Conservation (phyloP, 768 basidiomycete genomes). For the Wakefieldia striispora region DNA sequence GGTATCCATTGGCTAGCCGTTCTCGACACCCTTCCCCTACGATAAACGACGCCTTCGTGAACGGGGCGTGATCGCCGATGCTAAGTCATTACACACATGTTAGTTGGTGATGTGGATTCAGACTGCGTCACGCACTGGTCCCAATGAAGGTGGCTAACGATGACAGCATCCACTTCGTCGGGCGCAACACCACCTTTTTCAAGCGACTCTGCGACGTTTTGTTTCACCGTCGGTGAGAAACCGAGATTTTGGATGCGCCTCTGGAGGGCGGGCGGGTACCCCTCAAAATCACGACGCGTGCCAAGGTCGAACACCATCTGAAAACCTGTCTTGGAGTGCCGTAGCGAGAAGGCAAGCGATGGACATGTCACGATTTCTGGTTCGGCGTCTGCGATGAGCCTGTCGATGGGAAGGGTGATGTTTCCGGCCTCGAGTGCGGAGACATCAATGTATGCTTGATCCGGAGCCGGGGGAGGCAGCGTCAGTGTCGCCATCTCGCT, state of each 20-base stretch:
- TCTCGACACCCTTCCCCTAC: slow-evolving; percentile 41
- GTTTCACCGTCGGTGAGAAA: slow-evolving; percentile 13
- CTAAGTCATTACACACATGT: slow-evolving; percentile 6
- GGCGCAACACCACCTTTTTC: slow-evolving; percentile 47
- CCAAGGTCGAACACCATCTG: slow-evolving; percentile 58
- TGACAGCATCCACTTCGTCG: slow-evolving; percentile 42
- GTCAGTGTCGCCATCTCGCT: slow-evolving; percentile 4
- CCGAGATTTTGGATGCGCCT: slow-evolving; percentile 11
- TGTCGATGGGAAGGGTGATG: slow-evolving; percentile 37
- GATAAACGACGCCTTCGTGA: slow-evolving; percentile 46
- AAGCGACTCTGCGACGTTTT: slow-evolving; percentile 48
- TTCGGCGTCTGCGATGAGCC: slow-evolving; percentile 36
- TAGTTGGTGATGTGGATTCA: neutral
- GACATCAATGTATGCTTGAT: slow-evolving; percentile 52
- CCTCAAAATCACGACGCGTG: slow-evolving; percentile 45
- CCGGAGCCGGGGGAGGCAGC: slow-evolving; percentile 12
- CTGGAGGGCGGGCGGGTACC: slow-evolving; percentile 36
- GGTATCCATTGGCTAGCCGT: slow-evolving; percentile 41
- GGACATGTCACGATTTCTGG: slow-evolving; percentile 36
- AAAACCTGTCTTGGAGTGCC: slow-evolving; percentile 40
- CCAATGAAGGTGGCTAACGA: slow-evolving; percentile 54
- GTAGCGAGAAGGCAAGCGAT: slow-evolving; percentile 51
- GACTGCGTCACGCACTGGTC: slow-evolving; percentile 34
- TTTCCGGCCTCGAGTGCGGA: slow-evolving; percentile 56
- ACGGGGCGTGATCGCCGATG: slow-evolving; percentile 46